phyloP scores from a whole-genome alignment of 2,329 filamentous ascomycete genomes.

The Aspergillus tubingensis region DNA sequence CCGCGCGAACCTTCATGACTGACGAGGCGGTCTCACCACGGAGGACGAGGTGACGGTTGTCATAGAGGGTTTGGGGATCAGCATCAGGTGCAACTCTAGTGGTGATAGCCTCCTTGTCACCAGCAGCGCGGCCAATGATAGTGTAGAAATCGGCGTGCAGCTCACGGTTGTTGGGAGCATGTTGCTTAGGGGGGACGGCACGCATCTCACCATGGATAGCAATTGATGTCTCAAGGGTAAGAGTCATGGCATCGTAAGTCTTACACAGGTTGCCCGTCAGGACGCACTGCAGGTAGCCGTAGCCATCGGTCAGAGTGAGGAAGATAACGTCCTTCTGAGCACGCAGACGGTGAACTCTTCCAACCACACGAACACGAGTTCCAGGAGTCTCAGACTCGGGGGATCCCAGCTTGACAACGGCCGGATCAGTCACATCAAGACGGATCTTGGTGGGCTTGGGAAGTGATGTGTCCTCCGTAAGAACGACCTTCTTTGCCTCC shows the following conservation, averaged over 20 bases:
- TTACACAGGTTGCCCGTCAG: conserved; percentile 79
- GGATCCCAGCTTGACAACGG: conserved; percentile 57
- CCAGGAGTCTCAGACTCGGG: conserved; percentile 62
- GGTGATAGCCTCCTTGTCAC: conserved; percentile 88
- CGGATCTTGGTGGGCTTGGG: conserved; percentile 74
- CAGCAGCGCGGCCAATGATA: conserved; percentile 75
- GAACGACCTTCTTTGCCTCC: conserved; percentile 76
- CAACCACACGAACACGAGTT: conserved; percentile 75
- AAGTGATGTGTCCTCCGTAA: conserved; percentile 70
- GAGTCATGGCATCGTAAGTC: conserved; percentile 85
- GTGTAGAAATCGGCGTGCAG: conserved; percentile 88
- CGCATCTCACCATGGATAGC: conserved; percentile 81
- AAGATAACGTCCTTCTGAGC: conserved; percentile 84
- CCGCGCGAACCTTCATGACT: conserved; percentile 82
- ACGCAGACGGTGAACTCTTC: conserved; percentile 78
- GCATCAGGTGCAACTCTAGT: conserved; percentile 72
- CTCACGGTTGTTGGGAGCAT: conserved; percentile 81
- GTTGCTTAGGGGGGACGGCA: conserved; percentile 73
- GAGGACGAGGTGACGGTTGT: conserved; percentile 81
- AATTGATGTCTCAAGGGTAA: conserved; percentile 85
- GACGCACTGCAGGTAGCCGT: conserved; percentile 82
- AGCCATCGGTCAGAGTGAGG: conserved; percentile 81
- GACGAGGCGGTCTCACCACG: conserved; percentile 82
- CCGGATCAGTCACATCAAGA: conserved; percentile 69
- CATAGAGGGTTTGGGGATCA: conserved; percentile 72